Evolutionary conservation across 129 eudicot species (phyloP).

Genomic region (Apium graveolens): DNA sequence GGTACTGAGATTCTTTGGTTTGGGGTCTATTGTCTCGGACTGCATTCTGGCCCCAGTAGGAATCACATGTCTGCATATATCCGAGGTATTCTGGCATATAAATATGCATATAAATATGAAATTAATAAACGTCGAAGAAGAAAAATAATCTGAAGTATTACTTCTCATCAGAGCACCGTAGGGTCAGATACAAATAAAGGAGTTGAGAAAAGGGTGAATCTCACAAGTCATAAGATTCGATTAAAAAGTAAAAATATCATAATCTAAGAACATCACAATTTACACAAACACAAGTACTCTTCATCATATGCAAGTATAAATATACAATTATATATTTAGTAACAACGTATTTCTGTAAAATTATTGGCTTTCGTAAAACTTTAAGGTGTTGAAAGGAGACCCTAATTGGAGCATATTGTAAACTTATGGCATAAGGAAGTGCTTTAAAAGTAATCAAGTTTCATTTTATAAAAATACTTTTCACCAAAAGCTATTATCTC

Average conservation of each 20-base stretch:
- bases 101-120: too few relatives aligned
- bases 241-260: neutral
- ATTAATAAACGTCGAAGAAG: neutral
- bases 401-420: too few relatives aligned
- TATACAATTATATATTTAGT: neutral
- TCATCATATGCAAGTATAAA: neutral
- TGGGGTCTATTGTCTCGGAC: constrained; percentile 4
- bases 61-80: neutral
- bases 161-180: neutral
- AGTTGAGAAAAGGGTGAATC: neutral
- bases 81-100: neutral
- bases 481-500: too few relatives aligned
- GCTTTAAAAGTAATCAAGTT: too few relatives aligned
- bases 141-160: neutral
- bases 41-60: constrained; percentile 1
- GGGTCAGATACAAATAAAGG: neutral
- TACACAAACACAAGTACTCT: neutral
- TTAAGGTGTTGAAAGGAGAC: too few relatives aligned
- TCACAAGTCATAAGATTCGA: neutral
- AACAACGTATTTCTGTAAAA: neutral
- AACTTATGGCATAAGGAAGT: neutral
- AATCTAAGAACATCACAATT: neutral
- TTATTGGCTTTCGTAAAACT: neutral
- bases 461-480: too few relatives aligned
- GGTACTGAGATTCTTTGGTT: constrained; percentile 26